Base-by-base conservation (phyloP, 2,329 filamentous ascomycete genomes). In the Thielaviopsis cerberus region DNA sequence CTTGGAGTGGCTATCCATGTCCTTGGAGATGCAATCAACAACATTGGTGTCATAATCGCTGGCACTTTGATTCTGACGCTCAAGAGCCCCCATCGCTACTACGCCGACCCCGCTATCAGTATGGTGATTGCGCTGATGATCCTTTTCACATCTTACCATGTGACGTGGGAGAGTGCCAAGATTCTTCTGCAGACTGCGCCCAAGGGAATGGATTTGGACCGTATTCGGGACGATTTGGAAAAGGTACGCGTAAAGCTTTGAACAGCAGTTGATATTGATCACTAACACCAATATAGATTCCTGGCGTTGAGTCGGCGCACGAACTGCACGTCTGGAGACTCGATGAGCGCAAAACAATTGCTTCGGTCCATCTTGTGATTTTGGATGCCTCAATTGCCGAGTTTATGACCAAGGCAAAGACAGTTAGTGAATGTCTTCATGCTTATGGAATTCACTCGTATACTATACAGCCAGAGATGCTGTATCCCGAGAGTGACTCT, bases 271-370 rank as follows among this genome's bases (percentile, higher is more conserved):
- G 55, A n/a, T 13, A 34, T 2, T 24, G 26, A 62, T 67, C 24
- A 67, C 54, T 50, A 23, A 45, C 45, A 2, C 4, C 51, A 37
- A 24, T 48, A 1, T 61, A 83, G 77, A 81, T 88, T 37, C 76
- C 79, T 0, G 84, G 83, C 0, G 75, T 88, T 20, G 67, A 78
- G 22, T 81, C 81, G 0, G 75, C 88, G 15, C 83, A 88, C 62
- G 83, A 88, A 63, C 72, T 89, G 17, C 84, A 87, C 63, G 78
- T 88, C 61, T 89, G 86, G 85, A 76, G 80, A 1, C 73, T 89
- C 2, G 80, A 85, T 65, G 83, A 90, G 68, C 74, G 74, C 55
- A 87, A 86, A 64, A 73, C 78, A 3, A 74, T 88, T 53, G 85
- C 85, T 7, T 82, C 82, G 0, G 84, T 81, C 1, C 85, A 88